Base-by-base conservation (phyloP, 2,329 filamentous ascomycete species). In the Didymellaceae sp. region DNA sequence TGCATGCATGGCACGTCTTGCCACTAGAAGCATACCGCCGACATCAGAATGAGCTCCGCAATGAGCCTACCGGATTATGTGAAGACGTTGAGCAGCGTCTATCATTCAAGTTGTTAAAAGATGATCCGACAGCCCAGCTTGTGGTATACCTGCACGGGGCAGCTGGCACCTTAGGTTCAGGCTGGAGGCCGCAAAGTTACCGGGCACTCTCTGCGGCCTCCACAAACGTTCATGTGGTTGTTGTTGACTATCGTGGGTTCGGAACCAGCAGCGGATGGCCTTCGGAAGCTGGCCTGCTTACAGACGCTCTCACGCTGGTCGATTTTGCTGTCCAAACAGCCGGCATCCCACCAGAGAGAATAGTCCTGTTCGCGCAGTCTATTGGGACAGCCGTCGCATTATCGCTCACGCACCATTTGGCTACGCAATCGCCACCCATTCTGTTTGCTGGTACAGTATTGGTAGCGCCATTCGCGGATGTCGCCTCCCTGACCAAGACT, bases 91-190 rank as follows among this genome's bases (percentile, higher is more conserved):
- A 80, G 2, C 65, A 77, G 11, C 82, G 82, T 0, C 75, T 81
- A 26, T 83, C 82, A 1, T 89, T 90, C 59, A 76, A 76, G 21
- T 73, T 90, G 2, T 74, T 91, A 2, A 81, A 77, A 52, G 78
- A 84, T 14, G 86, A 90, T 61, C 84, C 86, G 1, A 77, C 84
- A 11, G 80, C 86, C 7, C 80, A 81, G 18, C 75, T 90, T 2
- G 79, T 90, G 5, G 76, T 90, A 1, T 86, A 84, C 70, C 71
- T 86, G 10, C 82, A 86, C 52, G 83, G 83, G 4, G 78, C 82
- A 1, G 78, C 73, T 7, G 83, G 83, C 0, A 85, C 81, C 0
- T 67, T 86, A 6, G 83, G 75, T 0, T 84, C 80, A 1, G 80
- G 81, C 0, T 82, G 77, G 65, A 71, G 83, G 6, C 78, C 79